phyloP scores from a whole-genome alignment of 2,329 filamentous ascomycete species.

The Ustulina deusta region DNA sequence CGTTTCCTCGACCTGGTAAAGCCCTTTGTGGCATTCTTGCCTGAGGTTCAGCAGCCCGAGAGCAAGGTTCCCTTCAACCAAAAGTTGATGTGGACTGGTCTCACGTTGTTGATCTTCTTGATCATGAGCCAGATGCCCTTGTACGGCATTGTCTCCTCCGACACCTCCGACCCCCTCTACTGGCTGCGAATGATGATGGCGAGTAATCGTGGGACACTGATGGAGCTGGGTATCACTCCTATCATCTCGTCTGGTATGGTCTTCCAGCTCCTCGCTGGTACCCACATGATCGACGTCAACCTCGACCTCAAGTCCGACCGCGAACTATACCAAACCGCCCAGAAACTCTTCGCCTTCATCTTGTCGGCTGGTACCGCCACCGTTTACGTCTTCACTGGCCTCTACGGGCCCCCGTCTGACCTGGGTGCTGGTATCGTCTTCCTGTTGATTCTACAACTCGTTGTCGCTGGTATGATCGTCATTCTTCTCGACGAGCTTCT shows the following conservation, averaged over 20 bases:
- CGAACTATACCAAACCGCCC: constrained; percentile 99
- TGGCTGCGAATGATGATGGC: constrained; percentile 99
- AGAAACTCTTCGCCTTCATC: constrained; percentile 99
- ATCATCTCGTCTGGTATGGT: constrained; percentile 99
- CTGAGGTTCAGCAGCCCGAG: constrained; percentile 98
- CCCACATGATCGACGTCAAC: constrained; percentile 99
- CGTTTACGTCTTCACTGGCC: constrained; percentile 97
- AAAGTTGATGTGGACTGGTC: constrained; percentile 94
- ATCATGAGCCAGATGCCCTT: constrained; percentile 99
- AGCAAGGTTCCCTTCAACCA: constrained; percentile 99
- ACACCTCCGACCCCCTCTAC: constrained; percentile 98
- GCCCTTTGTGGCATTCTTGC: constrained; percentile 98
- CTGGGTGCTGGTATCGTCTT: constrained; percentile 98
- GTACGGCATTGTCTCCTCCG: constrained; percentile 99
- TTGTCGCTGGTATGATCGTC: constrained; percentile 97
- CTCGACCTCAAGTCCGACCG: constrained; percentile 99
- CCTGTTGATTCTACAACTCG: constrained; percentile 96
- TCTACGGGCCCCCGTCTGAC: constrained; percentile 96
- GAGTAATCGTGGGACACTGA: constrained; percentile 95
- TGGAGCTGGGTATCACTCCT: constrained; percentile 97
- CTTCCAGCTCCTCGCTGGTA: constrained; percentile 99
- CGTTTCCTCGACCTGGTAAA: constrained; percentile 99
- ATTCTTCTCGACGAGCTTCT: constrained; percentile 99
- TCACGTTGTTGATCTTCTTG: constrained; percentile 97
- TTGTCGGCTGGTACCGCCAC: constrained; percentile 97